Conservation (phyloP, 805 yeast species). For the Brettanomyces custersianus region DNA sequence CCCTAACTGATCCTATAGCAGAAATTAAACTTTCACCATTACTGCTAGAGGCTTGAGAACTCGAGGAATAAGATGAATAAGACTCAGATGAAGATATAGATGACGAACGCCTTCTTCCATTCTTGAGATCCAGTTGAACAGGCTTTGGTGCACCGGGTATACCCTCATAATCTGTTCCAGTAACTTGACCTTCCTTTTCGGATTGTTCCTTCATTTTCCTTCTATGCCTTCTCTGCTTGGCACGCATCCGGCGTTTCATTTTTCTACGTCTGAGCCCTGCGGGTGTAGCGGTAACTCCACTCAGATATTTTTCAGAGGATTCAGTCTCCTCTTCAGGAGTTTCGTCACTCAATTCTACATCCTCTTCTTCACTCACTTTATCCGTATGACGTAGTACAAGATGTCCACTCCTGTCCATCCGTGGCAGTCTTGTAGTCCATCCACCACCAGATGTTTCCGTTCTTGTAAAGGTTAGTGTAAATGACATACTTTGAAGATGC, state of each 20-base stretch:
- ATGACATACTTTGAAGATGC: slow-evolving; percentile 83
- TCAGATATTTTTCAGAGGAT: not conserved
- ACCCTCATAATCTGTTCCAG: too few species aligned
- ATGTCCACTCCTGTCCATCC: slow-evolving; percentile 61
- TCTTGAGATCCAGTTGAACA: slow-evolving; percentile 9
- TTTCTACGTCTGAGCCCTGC: slow-evolving; percentile 62
- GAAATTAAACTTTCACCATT: too few species aligned
- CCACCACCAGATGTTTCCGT: slow-evolving; percentile 46
- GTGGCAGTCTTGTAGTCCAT: slow-evolving; percentile 86
- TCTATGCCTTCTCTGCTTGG: not conserved
- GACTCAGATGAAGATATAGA: too few species aligned
- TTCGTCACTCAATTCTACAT: slow-evolving; percentile 17
- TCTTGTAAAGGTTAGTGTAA: slow-evolving; percentile 82
- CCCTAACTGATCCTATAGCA: not conserved
- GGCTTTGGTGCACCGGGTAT: slow-evolving; percentile 21
- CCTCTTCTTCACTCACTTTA: slow-evolving; percentile 9
- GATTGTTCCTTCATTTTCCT: too few species aligned
- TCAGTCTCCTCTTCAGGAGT: slow-evolving; percentile 6
- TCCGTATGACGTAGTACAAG: slow-evolving; percentile 39
- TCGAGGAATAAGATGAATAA: too few species aligned
- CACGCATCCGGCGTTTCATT: slow-evolving; percentile 17
- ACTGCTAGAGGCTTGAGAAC: too few species aligned
- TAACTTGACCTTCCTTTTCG: not conserved
- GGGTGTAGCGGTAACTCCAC: not conserved
- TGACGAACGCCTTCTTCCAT: not conserved